These are phyloP conservation scores for Cladosporium velox DNA, from an alignment of 2,329 filamentous ascomycete genomes.

Conservation along the genomic window DNA sequence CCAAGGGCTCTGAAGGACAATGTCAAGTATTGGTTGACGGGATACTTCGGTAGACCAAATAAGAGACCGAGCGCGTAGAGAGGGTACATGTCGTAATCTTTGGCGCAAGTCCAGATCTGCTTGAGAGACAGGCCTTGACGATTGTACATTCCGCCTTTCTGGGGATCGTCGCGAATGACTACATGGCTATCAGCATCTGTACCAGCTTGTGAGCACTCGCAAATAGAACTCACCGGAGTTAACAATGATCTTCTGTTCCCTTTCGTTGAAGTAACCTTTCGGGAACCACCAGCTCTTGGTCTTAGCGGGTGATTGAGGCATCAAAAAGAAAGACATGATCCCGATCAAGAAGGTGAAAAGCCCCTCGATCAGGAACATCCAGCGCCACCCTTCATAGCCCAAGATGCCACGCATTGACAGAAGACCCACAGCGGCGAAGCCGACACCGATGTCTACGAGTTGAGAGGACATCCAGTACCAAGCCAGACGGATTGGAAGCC, in stretches of 20 bases:
- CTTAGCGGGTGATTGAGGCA: conserved; percentile 58
- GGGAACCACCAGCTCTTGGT: conserved; percentile 61
- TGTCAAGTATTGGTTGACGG: conserved; percentile 58
- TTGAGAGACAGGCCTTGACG: conserved; percentile 56
- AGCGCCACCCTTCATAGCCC: conserved; percentile 31
- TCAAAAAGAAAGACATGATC: conserved; percentile 37
- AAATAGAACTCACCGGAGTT: conserved; percentile 42
- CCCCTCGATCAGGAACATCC: conserved; percentile 36
- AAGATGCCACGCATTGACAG: conserved; percentile 33
- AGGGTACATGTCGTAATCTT: conserved; percentile 46
- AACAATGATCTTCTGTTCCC: conserved; percentile 67
- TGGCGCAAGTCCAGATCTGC: conserved; percentile 30
- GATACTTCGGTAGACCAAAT: conserved; percentile 55
- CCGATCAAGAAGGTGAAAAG: conserved; percentile 28
- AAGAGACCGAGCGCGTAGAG: conserved; percentile 25
- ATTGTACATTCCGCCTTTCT: conserved; percentile 60
- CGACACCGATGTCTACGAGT: conserved; percentile 33
- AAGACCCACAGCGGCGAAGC: conserved; percentile 32
- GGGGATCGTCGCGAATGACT: conserved; percentile 61
- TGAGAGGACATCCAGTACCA: conserved; percentile 44
- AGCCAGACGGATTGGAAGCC: conserved; percentile 42
- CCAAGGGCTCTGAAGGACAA: conserved; percentile 39
- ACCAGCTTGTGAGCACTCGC: not conserved
- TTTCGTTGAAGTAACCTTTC: conserved; percentile 68
- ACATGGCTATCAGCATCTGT: not conserved